Conservation (phyloP, 768 basidiomycete genomes). For the Kwoniella heveanensis region DNA sequence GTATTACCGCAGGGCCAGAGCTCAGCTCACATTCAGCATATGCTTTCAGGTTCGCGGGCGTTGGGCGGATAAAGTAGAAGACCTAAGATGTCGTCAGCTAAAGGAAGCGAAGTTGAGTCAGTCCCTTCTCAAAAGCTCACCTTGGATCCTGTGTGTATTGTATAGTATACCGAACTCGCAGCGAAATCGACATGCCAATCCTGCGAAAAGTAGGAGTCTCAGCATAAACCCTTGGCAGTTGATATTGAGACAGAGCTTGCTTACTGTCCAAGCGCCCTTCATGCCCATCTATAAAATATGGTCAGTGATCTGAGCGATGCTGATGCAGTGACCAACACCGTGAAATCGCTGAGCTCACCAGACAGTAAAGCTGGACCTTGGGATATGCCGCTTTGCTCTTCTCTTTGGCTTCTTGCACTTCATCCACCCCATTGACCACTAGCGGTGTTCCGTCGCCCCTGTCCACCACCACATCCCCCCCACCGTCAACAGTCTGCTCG, state of each 20-base stretch:
- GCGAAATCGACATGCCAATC: slow-evolving; percentile 99
- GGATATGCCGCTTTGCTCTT: slow-evolving; percentile 58
- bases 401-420: slow-evolving; percentile 18
- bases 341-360: slow-evolving; percentile 55
- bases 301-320: background rate
- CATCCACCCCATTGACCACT: slow-evolving; percentile 3
- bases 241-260: slow-evolving; percentile 41
- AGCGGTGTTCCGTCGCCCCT: background rate
- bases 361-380: slow-evolving; percentile 92
- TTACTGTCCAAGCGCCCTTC: slow-evolving; percentile 86
- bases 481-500: background rate
- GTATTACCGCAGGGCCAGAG: too few species aligned
- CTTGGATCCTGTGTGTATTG: slow-evolving; percentile 82
- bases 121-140: slow-evolving; percentile 56
- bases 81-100: slow-evolving; percentile 60
- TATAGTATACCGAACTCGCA: slow-evolving; percentile 96
- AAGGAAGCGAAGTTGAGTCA: background rate
- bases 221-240: slow-evolving; percentile 16
- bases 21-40: slow-evolving; percentile 82
- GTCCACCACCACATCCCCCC: background rate
- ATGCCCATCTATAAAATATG: slow-evolving; percentile 77
- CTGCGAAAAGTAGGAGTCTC: slow-evolving; percentile 57
- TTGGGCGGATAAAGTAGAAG: slow-evolving; percentile 94
- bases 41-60: slow-evolving; percentile 76
- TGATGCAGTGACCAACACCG: too few species aligned